phyloP scores from a whole-genome alignment of 225 moss, liverwort and hornwort genomes.

The Pseudoscleropodium purum region DNA sequence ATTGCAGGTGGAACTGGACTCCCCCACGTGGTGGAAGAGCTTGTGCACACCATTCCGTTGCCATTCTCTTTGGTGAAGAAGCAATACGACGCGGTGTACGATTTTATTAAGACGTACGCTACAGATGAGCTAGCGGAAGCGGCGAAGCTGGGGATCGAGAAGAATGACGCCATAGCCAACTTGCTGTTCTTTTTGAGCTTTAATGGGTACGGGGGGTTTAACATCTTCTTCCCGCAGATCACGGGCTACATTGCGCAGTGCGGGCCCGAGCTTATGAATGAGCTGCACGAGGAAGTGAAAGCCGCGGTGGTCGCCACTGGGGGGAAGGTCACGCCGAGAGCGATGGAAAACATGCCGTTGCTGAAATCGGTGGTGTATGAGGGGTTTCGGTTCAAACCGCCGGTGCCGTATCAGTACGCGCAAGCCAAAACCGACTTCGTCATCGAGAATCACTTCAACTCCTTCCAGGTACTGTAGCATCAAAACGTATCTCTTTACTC shows the following conservation, averaged over 20 bases:
- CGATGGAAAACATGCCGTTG: conserved; percentile 30
- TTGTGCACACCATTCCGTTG: conserved; percentile 25
- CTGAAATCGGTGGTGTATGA: conserved; percentile 41
- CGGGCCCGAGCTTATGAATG: conserved; percentile 26
- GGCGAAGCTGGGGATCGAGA: conserved; percentile 25
- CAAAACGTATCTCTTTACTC: neutral
- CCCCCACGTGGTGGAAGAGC: conserved; percentile 20
- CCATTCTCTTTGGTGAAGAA: conserved; percentile 20
- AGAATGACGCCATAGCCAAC: conserved; percentile 35
- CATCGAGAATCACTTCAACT: conserved; percentile 37
- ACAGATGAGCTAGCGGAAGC: conserved; percentile 36
- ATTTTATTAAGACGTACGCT: conserved; percentile 30
- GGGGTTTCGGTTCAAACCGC: conserved; percentile 28
- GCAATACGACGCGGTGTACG: conserved; percentile 17
- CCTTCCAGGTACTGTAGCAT: conserved; percentile 21
- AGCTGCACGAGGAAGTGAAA: conserved; percentile 31
- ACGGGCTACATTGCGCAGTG: neutral
- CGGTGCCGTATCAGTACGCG: conserved; percentile 53
- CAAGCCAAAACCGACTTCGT: conserved; percentile 45
- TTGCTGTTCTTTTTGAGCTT: conserved; percentile 39
- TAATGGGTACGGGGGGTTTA: conserved; percentile 44
- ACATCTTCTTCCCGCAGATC: conserved; percentile 40
- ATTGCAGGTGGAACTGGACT: conserved; percentile 14
- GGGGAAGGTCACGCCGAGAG: conserved; percentile 13
- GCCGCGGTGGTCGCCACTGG: conserved; percentile 10